A percentile compares a stretch with the other conserved stretches of the same genome.
These are phyloP conservation scores for Ceratobasidium sp. DNA, from an alignment of 1,284 basidiomycete genomes.

Conservation along the genomic window DNA sequence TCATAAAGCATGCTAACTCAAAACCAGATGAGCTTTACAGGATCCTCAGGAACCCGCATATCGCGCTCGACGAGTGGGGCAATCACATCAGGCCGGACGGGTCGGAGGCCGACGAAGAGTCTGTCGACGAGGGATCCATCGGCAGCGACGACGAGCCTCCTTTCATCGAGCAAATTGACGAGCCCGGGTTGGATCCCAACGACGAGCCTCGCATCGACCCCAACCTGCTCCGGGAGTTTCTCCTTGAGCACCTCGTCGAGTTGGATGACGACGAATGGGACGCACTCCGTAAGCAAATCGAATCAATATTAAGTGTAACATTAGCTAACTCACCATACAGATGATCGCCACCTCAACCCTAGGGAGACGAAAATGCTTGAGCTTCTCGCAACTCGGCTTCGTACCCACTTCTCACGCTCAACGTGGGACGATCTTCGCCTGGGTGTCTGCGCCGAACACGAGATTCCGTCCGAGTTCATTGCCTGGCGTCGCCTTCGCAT, in stretches of 20 bases:
- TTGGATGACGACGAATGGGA: conserved; percentile 29
- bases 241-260: conserved; percentile 4
- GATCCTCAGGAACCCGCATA: conserved; percentile 12
- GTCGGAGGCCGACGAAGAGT: not conserved
- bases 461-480: conserved; percentile 17
- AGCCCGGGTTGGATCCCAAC: not conserved
- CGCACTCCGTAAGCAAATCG: not conserved
- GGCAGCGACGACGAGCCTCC: not conserved
- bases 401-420: conserved; percentile 13
- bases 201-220: not conserved
- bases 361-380: conserved; percentile 15
- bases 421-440: conserved; percentile 26
- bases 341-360: not conserved
- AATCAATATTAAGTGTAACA: not conserved
- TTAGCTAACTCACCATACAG: conserved; percentile 4
- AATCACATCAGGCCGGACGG: not conserved
- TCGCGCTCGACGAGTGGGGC: conserved; percentile 5
- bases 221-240: not conserved
- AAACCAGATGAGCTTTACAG: not conserved
- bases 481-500: conserved; percentile 28
- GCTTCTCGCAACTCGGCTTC: conserved; percentile 22
- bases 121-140: not conserved
- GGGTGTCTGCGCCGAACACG: not conserved
- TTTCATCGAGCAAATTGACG: conserved; percentile 2
- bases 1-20: not conserved